phyloP scores from a whole-genome alignment of 2,329 filamentous ascomycete genomes.

The Epichloe glyceriae region DNA sequence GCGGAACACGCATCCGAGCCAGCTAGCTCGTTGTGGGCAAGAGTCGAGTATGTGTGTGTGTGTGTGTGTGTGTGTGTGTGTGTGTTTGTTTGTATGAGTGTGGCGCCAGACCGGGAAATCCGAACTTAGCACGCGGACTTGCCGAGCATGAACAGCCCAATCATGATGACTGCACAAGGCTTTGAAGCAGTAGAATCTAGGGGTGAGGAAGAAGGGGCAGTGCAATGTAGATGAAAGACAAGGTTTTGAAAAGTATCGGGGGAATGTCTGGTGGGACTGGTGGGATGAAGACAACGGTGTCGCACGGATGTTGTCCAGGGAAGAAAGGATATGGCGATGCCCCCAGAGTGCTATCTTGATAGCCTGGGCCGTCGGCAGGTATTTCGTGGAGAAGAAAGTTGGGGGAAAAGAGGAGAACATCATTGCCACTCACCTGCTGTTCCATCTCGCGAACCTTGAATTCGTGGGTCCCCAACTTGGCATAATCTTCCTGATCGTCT shows the following conservation, averaged over 20 bases:
- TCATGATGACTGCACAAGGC: not conserved
- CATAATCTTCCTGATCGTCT: conserved; percentile 78
- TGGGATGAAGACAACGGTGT: not conserved
- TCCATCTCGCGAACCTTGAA: conserved; percentile 99
- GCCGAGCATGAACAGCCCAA: not conserved
- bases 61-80: not conserved
- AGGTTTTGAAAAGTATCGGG: not conserved
- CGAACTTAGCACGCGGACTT: not conserved
- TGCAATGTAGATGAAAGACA: not conserved
- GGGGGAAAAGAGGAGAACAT: conserved; percentile 17
- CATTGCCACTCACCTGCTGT: conserved; percentile 61
- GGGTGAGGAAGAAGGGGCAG: not conserved
- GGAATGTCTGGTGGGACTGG: not conserved
- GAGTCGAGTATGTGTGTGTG: not conserved
- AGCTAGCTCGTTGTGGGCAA: not conserved
- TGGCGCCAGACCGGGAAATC: not conserved
- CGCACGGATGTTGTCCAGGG: no score
- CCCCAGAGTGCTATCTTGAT: no score
- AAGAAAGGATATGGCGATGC: no score
- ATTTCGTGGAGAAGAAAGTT: not conserved
- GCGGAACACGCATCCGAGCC: not conserved
- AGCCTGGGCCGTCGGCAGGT: not conserved
- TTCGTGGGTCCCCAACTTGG: conserved; percentile 78
- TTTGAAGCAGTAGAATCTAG: not conserved
- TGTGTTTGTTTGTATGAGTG: not conserved